Evolutionary conservation across 345 rosid species (phyloP).

Genomic region (Eucalyptus cloeziana): DNA sequence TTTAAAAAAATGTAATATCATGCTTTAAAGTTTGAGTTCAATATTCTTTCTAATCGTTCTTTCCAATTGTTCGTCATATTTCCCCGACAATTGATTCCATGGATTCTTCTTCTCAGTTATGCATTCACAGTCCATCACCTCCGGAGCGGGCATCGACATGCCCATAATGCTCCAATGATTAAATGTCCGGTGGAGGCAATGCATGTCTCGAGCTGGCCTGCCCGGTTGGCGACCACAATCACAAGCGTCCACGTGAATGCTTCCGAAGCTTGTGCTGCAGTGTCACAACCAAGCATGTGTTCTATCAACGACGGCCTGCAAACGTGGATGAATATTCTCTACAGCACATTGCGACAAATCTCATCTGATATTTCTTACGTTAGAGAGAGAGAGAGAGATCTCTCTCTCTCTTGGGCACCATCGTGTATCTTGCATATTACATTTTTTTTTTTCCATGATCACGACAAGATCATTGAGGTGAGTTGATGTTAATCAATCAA

Average conservation of each 20-base stretch:
- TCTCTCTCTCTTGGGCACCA: background rate
- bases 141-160: background rate
- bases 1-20: too few relatives aligned
- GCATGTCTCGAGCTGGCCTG: background rate
- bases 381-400: background rate
- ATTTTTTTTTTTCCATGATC: background rate
- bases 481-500: background rate
- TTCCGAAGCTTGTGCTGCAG: background rate
- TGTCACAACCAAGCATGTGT: background rate
- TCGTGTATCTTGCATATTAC: background rate
- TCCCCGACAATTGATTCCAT: background rate
- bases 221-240: background rate
- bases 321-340: background rate
- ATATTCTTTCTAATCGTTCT: too few relatives aligned
- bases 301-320: background rate
- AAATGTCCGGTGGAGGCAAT: background rate
- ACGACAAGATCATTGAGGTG: background rate
- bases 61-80: too few relatives aligned
- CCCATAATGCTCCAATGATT: background rate
- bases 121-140: background rate
- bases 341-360: background rate
- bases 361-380: background rate
- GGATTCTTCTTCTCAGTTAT: background rate
- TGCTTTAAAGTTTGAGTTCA: accelerated
- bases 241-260: background rate